Evolutionary conservation across 352 stramenopile genomes (phyloP), one percentile per base, ranked within the genome.

Genomic region (Globisporangium viniferum): DNA sequence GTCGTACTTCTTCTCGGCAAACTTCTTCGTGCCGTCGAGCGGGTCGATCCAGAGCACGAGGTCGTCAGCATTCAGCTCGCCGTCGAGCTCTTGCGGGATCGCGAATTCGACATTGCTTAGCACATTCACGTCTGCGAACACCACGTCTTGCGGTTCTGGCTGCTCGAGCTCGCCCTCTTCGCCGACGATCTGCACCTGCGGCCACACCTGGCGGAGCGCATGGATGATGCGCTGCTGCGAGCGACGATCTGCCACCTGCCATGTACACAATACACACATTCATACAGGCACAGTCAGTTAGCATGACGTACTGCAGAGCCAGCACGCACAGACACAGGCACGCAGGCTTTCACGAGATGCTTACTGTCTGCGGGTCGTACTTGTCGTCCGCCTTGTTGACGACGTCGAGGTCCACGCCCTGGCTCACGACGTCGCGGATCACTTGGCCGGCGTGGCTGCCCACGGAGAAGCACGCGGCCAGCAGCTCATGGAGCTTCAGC

Each of bases 11-110:
- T 82, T 81, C 62, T 75, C 83, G 12, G 85, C 84, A 69, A 93
- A 93, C 53, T 87, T 89, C 68, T 91, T 91, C 31, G 85, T 93
- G 51, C 85, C 85, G 46, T 93, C 85, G 53, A 93, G 77, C 46
- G 85, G 85, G 55, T 93, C 85, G 62, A 93, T 84, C 85, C 85
- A 93, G 51, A 93, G 62, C 58, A 92, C 83, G n/a, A 93, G 63
- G 54, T 89, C 67, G 6, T 71, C 66, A 33, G 73, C 71, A 18
- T 80, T 67, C 20, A 93, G 74, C 27, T 64, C 39, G 0, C 66
- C 63, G 7, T 48, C 22, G 29, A 86, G 73, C 36, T 74, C 53
- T 1, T 57, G 64, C 1, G 61, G 46, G 35, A 74, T 54, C 7
- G 46, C 6, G n/a, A 81, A 66, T 15, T 63, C 62, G 27, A 56